Evolutionary conservation across 139 green algal species (phyloP), one percentile per base, ranked within the genome.

Genomic region (Trebouxia sp.): DNA sequence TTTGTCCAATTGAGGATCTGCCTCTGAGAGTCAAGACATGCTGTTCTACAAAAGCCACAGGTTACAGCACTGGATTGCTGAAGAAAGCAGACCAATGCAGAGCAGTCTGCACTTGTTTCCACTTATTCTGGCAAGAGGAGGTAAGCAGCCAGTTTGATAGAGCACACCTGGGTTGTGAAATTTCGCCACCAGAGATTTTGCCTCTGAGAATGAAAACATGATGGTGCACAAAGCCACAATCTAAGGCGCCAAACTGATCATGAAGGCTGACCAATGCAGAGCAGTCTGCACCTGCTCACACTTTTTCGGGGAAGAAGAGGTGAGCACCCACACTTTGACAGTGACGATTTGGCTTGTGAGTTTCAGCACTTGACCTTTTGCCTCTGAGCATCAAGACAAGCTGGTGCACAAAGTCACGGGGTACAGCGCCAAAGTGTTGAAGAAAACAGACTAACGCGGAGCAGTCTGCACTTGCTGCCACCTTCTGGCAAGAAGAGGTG

Each of bases 11-110:
- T 22, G 22, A 28, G 3, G 20, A 6, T 1, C n/a, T n/a, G n/a
- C 75, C 8, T 37, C 72, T 0, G 96, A 98, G 41, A 92, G 89
- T 43, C 82, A 94, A 22, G 92, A 91, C n/a, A 82, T 92, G 0
- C 87, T 99, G 30, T 88, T 88, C 38, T 90, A 96, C 87, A 94
- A 97, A n/a, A 77, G 88, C 88, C 39, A 88, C 87, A 8, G 88
- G 85, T 82, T 98, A 97, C 84, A 92, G 88, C 20, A 80, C 92
- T 28, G 91, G 94, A 76, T 86, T 99, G 84, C 90, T 99, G 35
- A 91, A 92, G 48, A 94, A 94, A 24, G 66, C 87, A 4, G 96
- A 98, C 87, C 95, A 98, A 86, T 98, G 93, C 86, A 80, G 84
- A 35, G 94, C 94, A 12, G 89, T 97, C 43, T 91, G 87, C 43